Conservation (phyloP, 495 filamentous ascomycete species). For the Annulohypoxylon nitens region DNA sequence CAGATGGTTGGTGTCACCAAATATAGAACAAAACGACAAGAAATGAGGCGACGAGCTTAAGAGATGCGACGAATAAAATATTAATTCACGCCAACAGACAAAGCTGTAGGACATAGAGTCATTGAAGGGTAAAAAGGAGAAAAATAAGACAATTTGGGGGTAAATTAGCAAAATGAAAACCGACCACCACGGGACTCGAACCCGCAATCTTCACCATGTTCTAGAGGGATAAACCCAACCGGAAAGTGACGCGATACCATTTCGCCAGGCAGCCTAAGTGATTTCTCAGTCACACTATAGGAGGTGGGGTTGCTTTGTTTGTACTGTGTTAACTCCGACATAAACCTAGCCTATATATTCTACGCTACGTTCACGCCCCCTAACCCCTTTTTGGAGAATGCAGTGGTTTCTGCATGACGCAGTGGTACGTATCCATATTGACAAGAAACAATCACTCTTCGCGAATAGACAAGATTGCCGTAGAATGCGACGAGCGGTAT, state of each 20-base stretch:
- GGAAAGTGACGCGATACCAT: slow-evolving; percentile 52
- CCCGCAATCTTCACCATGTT: slow-evolving; percentile 51
- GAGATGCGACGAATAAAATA: too few species aligned
- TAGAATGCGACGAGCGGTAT: background rate
- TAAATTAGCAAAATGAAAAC: background rate
- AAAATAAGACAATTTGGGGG: background rate
- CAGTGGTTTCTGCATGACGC: background rate
- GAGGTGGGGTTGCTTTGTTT: slow-evolving; percentile 17
- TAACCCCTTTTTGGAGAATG: slow-evolving; percentile 1
- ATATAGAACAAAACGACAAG: too few species aligned
- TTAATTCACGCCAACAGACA: too few species aligned
- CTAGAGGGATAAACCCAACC: slow-evolving; percentile 24
- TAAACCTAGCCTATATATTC: slow-evolving; percentile 7
- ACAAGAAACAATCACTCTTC: background rate
- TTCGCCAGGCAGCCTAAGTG: slow-evolving; percentile 43
- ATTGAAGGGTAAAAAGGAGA: background rate
- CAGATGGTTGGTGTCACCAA: too few species aligned
- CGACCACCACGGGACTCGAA: slow-evolving; percentile 52
- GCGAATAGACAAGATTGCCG: too few species aligned
- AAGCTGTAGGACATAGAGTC: background rate
- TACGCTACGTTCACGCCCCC: background rate
- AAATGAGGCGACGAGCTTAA: too few species aligned
- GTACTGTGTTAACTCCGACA: slow-evolving; percentile 24
- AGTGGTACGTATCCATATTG: too few species aligned
- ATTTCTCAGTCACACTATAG: background rate